Evolutionary conservation across 768 basidiomycete species (phyloP).

Genomic region (Dentipellis sp.): DNA sequence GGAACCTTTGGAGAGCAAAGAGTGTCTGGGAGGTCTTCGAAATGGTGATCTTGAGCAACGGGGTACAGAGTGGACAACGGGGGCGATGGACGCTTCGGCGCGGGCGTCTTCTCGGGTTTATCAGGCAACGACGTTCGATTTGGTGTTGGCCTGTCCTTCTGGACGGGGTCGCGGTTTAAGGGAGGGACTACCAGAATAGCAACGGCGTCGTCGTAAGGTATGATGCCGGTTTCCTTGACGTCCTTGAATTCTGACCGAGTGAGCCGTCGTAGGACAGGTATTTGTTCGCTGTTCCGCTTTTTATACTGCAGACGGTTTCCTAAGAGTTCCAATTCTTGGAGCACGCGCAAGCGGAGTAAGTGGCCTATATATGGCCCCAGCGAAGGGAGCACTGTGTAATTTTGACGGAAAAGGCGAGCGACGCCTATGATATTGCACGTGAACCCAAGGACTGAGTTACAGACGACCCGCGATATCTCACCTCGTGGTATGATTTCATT

Average conservation of each 20-base stretch:
- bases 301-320: constrained; percentile 30
- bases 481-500: constrained; percentile 28
- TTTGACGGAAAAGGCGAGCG: constrained; percentile 12
- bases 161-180: constrained; percentile 41
- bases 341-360: constrained; percentile 58
- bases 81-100: constrained; percentile 10
- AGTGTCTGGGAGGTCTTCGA: constrained; percentile 13
- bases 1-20: constrained; percentile 38
- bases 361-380: constrained; percentile 51
- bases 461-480: constrained; percentile 13
- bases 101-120: background rate
- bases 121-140: constrained; percentile 4
- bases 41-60: constrained; percentile 9
- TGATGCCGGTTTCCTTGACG: constrained; percentile 34
- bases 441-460: background rate
- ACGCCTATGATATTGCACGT: background rate
- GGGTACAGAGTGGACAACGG: constrained; percentile 23
- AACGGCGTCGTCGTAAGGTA: constrained; percentile 45
- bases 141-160: constrained; percentile 31
- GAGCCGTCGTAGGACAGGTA: constrained; percentile 49
- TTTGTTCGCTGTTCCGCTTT: constrained; percentile 16
- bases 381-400: constrained; percentile 28
- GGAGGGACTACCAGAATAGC: constrained; percentile 69
- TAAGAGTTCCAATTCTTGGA: constrained; percentile 68
- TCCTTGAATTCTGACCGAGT: constrained; percentile 50